These are phyloP conservation scores for Boletellus ananiceps DNA, from an alignment of 768 basidiomycete genomes.

Conservation along the genomic window DNA sequence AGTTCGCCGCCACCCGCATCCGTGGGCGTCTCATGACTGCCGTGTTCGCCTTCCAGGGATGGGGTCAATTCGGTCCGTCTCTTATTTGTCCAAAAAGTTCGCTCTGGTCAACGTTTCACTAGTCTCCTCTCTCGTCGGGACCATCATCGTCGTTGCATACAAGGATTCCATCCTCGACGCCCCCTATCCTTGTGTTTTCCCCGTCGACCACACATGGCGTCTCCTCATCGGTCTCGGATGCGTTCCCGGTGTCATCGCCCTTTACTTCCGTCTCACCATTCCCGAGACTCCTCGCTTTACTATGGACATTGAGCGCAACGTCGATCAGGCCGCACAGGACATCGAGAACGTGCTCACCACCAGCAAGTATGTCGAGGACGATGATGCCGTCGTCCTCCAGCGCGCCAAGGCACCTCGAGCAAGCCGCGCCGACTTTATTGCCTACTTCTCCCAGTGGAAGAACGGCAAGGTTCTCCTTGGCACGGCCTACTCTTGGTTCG, in stretches of 20 bases:
- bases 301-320: conserved; percentile 86
- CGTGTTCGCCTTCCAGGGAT: conserved; percentile 83
- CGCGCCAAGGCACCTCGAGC: conserved; percentile 69
- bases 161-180: conserved; percentile 52
- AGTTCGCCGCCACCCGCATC: conserved; percentile 73
- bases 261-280: conserved; percentile 92
- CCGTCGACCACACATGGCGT: conserved; percentile 81
- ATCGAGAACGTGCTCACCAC: conserved; percentile 62
- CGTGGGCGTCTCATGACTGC: conserved; percentile 88
- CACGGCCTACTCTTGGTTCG: conserved; percentile 83
- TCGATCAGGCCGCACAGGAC: conserved; percentile 69
- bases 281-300: conserved; percentile 90
- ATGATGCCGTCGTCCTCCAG: conserved; percentile 45
- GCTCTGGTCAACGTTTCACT: background rate
- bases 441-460: conserved; percentile 67
- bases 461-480: conserved; percentile 80
- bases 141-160: conserved; percentile 64
- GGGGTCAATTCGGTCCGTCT: conserved; percentile 71
- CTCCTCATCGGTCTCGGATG: conserved; percentile 85
- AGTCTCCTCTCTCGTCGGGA: conserved; percentile 64
- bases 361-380: conserved; percentile 45
- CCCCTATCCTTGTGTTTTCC: conserved; percentile 34
- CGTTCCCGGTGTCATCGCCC: conserved; percentile 72
- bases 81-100: background rate
- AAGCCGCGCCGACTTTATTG: conserved; percentile 58